Percentiles rank a stretch among this genome's conserved stretches.
Evolutionary conservation across 2,329 filamentous ascomycete genomes (phyloP).

Genomic region (Fusarium tricinctum): DNA sequence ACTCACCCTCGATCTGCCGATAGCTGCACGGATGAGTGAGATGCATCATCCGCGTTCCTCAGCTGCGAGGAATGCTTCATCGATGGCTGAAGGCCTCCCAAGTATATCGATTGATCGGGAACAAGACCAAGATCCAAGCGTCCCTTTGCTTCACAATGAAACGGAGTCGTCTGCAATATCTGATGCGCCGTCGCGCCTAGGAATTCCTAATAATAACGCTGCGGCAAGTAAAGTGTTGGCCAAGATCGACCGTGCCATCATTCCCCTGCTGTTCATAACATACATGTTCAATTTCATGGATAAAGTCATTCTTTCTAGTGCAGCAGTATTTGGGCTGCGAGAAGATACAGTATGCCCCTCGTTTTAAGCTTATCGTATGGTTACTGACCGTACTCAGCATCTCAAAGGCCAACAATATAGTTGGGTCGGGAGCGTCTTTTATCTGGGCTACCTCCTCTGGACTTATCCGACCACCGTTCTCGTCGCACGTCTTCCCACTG

Average conservation of each 20-base stretch:
- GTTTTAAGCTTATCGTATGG: fast-evolving
- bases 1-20: not conserved
- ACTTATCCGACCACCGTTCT: constrained; percentile 65
- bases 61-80: not conserved
- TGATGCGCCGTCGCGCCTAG: not conserved
- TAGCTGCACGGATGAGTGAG: not conserved
- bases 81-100: not conserved
- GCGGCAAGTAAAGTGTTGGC: constrained; percentile 59
- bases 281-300: constrained; percentile 75
- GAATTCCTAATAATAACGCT: not conserved
- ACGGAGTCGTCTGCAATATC: not conserved
- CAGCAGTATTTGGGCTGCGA: constrained; percentile 68
- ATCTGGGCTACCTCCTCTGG: constrained; percentile 63
- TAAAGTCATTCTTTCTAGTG: constrained; percentile 69
- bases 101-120: not conserved
- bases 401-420: constrained; percentile 67
- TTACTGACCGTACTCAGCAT: constrained; percentile 29
- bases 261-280: constrained; percentile 69
- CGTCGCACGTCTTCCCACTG: constrained; percentile 62
- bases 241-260: constrained; percentile 69
- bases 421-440: constrained; percentile 68
- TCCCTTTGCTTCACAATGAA: constrained; percentile 24
- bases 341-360: constrained; percentile 58
- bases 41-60: not conserved
- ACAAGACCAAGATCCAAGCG: not conserved